These are phyloP conservation scores for Oryza nivara DNA, from an alignment of 176 grass and related monocot species.

Conservation along the genomic window DNA sequence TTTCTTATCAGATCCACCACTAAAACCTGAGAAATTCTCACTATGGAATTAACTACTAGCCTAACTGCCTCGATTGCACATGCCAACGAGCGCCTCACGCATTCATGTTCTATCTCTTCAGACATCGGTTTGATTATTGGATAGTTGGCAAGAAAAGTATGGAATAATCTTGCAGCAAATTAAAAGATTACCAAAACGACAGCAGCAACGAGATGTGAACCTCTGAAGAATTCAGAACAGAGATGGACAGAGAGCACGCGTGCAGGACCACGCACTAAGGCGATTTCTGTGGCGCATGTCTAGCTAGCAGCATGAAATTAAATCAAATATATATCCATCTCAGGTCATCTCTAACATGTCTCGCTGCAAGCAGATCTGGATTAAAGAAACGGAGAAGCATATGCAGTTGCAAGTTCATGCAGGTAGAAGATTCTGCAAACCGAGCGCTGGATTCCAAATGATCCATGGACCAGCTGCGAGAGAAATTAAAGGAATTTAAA, in stretches of 20 bases:
- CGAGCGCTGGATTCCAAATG: not conserved
- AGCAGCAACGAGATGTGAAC: not conserved
- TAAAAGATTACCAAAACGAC: not conserved
- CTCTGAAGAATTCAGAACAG: not conserved
- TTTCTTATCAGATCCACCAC: not conserved
- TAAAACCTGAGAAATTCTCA: not conserved
- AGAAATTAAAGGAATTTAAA: not conserved
- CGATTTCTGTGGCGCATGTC: not conserved
- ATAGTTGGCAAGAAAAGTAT: not conserved
- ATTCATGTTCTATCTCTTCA: not conserved
- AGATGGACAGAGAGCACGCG: not conserved
- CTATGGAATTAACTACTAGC: not conserved
- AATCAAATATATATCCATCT: not conserved
- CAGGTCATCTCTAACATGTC: not conserved
- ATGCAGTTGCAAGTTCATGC: not conserved
- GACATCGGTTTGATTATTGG: not conserved
- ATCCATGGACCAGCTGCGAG: not conserved
- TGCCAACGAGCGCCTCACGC: not conserved
- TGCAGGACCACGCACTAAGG: constrained; percentile 9
- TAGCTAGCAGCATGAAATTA: not conserved
- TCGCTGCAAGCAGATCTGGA: not conserved
- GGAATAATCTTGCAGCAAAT: not conserved
- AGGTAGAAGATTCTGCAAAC: not conserved
- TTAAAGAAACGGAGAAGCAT: not conserved
- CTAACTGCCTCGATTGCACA: constrained; percentile 10